Evolutionary conservation across 2,329 filamentous ascomycete species (phyloP), one percentile per base, ranked within the genome.

Genomic region (Arachnomyces sp.): DNA sequence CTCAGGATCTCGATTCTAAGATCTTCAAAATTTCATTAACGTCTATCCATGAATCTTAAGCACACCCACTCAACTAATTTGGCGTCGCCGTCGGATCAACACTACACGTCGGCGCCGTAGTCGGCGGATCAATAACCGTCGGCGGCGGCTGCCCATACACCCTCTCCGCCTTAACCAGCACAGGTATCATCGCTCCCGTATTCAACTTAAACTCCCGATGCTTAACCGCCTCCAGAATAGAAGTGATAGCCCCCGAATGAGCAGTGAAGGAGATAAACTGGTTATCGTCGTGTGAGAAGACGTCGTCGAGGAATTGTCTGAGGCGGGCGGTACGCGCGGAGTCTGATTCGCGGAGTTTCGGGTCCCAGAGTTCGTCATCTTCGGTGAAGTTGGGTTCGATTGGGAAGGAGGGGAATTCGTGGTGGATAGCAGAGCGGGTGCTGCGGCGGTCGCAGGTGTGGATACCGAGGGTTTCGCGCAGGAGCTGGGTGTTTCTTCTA

Each of bases 401-500:
- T 0, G 38, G 55, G 54, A 68, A 78, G 2, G 47, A 48, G 0
- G 76, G 74, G 48, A 72, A 78, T 34, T 64, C 61, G 1, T 53
- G 30, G 9, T 56, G 51, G 42, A 81, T 78, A 33, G 58, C 64
- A 0, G 69, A 61, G 43, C 63, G 67, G 44, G 57, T 63, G 30
- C 69, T 72, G 7, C 77, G 67, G 11, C 70, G 67, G 56, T 81
- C 75, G 53, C 77, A 81, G 1, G 77, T 81, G 54, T 81, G 77
- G 18, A 74, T 66, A 13, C 74, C 75, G 39, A 79, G 67, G 0
- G 72, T 72, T 58, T 81, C 77, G 9, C 77, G 65, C 30, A 80
- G 63, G 29, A 72, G 58, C 63, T 66, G 36, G 25, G 4, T 67
- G 7, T 15, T 18, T 35, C n/a, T 17, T 18, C 7, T 13, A 15